Percentiles rank a stretch among this genome's conserved stretches.
Conservation (phyloP, 768 basidiomycete genomes). For the Leccinum aurantiacum region DNA sequence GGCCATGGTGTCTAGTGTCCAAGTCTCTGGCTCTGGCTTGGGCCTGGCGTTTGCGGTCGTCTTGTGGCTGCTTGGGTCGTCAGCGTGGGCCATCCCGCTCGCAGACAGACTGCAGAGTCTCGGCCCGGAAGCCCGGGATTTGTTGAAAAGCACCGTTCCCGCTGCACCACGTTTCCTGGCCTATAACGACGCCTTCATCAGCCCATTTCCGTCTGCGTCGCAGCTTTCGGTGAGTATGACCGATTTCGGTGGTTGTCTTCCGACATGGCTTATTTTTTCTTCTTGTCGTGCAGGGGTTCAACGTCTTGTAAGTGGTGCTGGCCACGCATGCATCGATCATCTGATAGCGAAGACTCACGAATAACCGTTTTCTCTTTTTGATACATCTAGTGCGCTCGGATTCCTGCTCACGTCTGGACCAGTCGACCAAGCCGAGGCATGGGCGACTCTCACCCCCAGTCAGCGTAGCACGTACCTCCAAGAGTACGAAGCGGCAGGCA, state of each 20-base stretch:
- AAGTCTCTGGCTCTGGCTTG: background rate
- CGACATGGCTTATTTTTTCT: background rate
- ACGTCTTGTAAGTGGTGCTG: constrained; percentile 26
- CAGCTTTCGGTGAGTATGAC: background rate
- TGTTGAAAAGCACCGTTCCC: background rate
- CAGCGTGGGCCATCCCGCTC: background rate
- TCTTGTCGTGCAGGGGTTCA: constrained; percentile 23
- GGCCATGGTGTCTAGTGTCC: background rate
- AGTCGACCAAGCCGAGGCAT: constrained; percentile 16
- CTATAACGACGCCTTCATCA: background rate
- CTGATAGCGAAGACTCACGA: background rate
- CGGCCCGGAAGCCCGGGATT: background rate
- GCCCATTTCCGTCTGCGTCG: background rate
- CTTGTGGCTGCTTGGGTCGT: background rate
- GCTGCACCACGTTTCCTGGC: background rate
- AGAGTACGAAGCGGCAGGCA: constrained; percentile 51
- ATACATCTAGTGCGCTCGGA: background rate
- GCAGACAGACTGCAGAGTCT: background rate
- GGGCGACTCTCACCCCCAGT: constrained; percentile 36
- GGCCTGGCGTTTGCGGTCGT: background rate
- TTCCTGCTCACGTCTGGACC: background rate
- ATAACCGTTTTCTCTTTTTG: background rate
- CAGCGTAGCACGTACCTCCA: constrained; percentile 42
- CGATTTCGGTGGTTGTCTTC: background rate
- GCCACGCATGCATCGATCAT: background rate